A percentile compares a stretch with the other conserved stretches of the same genome.
Evolutionary conservation across 164 flowering plant genomes (phyloP).

Genomic region (Vitis riparia): DNA sequence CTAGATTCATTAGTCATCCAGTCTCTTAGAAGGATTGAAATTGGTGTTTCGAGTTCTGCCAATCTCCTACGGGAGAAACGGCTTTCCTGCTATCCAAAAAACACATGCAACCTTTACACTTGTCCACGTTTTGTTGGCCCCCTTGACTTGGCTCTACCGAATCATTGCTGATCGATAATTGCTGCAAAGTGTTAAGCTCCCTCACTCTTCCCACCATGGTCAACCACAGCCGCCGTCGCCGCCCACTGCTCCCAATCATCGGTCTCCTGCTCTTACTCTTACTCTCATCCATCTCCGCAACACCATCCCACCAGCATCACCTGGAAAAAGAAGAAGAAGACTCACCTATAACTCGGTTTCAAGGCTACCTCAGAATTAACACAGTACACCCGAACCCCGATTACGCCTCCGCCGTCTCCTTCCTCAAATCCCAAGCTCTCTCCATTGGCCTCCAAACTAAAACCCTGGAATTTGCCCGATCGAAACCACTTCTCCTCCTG

Average conservation of each 20-base stretch:
- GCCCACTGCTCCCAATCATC: neutral
- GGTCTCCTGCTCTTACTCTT: slow-evolving; percentile 1
- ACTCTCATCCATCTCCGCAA: slow-evolving; percentile 1
- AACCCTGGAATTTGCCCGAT: slow-evolving; percentile 48
- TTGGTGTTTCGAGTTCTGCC: no score
- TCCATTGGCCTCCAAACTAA: slow-evolving; percentile 46
- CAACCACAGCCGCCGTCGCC: neutral
- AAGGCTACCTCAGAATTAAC: slow-evolving; percentile 62
- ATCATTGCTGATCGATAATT: no score
- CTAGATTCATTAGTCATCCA: no score
- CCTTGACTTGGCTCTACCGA: no score
- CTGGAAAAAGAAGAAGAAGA: slow-evolving; percentile 17
- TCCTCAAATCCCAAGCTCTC: slow-evolving; percentile 53
- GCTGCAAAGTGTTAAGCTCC: no score
- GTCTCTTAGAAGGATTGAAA: no score
- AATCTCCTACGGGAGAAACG: no score
- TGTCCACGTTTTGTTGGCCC: no score
- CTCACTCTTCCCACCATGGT: slow-evolving; percentile 1
- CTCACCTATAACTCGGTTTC: slow-evolving; percentile 60
- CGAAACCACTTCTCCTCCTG: slow-evolving; percentile 70
- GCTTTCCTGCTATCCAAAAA: no score
- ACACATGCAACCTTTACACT: no score
- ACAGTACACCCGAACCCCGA: slow-evolving; percentile 89
- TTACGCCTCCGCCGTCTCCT: slow-evolving; percentile 60
- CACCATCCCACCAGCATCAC: neutral